Evolutionary conservation across 1,284 basidiomycete genomes (phyloP).

Genomic region (Tremellales sp.): DNA sequence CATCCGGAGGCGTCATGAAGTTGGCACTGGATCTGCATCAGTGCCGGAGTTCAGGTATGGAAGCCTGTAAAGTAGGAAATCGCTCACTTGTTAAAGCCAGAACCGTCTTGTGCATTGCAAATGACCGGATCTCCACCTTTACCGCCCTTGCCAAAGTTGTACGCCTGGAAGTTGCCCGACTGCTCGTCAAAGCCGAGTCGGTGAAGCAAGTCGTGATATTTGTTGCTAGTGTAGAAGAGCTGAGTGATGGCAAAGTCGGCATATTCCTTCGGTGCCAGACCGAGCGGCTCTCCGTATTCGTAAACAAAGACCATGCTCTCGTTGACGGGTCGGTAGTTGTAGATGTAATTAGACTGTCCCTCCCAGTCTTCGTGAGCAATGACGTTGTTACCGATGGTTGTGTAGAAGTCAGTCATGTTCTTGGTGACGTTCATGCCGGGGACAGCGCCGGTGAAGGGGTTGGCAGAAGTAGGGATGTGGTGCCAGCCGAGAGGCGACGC

Average conservation of each 20-base stretch:
- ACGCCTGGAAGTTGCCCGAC: conserved; percentile 90
- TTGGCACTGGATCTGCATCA: too few relatives aligned
- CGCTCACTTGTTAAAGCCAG: too few relatives aligned
- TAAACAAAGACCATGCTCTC: conserved; percentile 62
- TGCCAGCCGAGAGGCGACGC: conserved; percentile 91
- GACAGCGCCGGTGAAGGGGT: conserved; percentile 39
- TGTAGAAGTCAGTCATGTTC: conserved; percentile 61
- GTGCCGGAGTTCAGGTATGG: too few relatives aligned
- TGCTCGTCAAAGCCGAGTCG: conserved; percentile 86
- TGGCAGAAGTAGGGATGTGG: conserved; percentile 48
- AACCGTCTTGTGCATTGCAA: conserved; percentile 75
- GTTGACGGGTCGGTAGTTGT: conserved; percentile 75
- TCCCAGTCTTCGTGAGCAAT: conserved; percentile 58
- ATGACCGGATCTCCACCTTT: conserved; percentile 83
- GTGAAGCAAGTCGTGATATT: conserved; percentile 54
- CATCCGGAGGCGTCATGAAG: conserved; percentile 55
- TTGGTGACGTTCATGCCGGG: conserved; percentile 35
- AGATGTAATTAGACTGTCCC: conserved; percentile 67
- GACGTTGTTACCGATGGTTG: conserved; percentile 87
- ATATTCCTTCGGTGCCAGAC: conserved; percentile 59
- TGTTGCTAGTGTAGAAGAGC: conserved; percentile 88
- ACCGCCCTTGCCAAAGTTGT: conserved; percentile 90
- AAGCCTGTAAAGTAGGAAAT: too few relatives aligned
- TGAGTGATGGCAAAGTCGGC: conserved; percentile 83
- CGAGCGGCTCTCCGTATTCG: conserved; percentile 57